Conservation (phyloP, 2,329 filamentous ascomycete genomes). For the Trichoderma semiorbis region DNA sequence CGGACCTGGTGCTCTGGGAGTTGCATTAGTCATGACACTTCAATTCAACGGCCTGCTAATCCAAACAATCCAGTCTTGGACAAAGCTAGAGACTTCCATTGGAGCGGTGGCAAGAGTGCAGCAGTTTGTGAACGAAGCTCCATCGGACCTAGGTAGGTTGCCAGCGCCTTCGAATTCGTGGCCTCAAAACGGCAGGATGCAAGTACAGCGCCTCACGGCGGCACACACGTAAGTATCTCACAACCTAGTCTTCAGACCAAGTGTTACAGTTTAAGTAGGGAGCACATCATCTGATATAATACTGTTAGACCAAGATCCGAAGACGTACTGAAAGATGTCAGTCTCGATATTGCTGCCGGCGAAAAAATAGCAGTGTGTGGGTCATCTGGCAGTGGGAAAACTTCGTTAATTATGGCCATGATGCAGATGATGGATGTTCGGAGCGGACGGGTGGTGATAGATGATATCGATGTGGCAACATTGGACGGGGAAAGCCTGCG, state of each 20-base stretch:
- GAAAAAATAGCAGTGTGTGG: conserved; percentile 37
- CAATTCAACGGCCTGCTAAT: background rate
- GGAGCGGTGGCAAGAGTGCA: conserved; percentile 35
- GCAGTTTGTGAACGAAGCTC: conserved; percentile 29
- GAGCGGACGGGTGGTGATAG: conserved; percentile 37
- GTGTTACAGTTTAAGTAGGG: background rate
- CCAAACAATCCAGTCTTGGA: conserved; percentile 28
- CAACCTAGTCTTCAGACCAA: background rate
- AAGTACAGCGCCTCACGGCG: background rate
- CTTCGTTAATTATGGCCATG: conserved; percentile 39
- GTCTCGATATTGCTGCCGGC: conserved; percentile 29
- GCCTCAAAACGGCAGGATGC: background rate
- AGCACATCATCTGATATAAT: background rate
- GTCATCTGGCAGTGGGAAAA: conserved; percentile 41
- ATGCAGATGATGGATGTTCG: conserved; percentile 41
- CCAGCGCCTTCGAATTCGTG: background rate
- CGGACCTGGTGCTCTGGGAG: background rate
- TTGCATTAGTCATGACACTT: background rate
- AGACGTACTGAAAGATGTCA: background rate
- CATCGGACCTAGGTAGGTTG: conserved; percentile 23
- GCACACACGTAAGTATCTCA: background rate
- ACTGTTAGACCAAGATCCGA: background rate
- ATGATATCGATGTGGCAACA: conserved; percentile 25
- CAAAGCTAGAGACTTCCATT: conserved; percentile 36
- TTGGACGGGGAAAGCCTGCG: background rate